Evolutionary conservation across 2,329 filamentous ascomycete genomes (phyloP), one percentile per base, ranked within the genome.

Genomic region (Pseudocercospora cruenta): DNA sequence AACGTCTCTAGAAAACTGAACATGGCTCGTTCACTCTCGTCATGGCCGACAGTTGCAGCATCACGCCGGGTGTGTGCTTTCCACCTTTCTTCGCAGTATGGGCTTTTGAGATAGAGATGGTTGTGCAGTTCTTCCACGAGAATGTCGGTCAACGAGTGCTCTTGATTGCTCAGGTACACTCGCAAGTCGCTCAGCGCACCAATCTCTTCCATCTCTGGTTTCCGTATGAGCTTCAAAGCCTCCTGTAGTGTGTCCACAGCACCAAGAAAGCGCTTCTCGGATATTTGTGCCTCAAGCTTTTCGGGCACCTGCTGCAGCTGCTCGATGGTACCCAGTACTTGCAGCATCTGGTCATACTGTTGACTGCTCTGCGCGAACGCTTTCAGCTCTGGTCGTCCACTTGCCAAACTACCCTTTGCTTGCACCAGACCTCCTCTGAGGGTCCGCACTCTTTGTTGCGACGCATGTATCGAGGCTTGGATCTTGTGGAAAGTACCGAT

Each of bases 401-500:
- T 93, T 67, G 93, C 90, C 55, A 99, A 86, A 71, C 91, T 94
- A 4, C 86, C 84, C 79, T 96, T 96, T 53, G 94, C 91, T 62
- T 88, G 86, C 14, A 89, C 86, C 64, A 99, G 83, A n/a, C 92
- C 93, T 64, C 93, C 88, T 78, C 94, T 95, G 68, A 99, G 83
- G 12, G 85, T 83, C 65, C 94, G 88, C 62, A 99, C 92, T 67
- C 93, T 89, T 74, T 89, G 89, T 79, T 99, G 95, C 16, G 93
- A 97, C 59, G 88, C 85, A 74, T 94, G 91, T 70, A 99, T 95
- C 80, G 93, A 97, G 60, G 90, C 88, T 79, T 99, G 95, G 68
- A 99, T 99, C 80, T 96, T 97, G 83, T 99, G 96, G 77, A 98
- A 99, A 21, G 94, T 98, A 78, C 94, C 95, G 69, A 99, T 98